Base-by-base conservation (phyloP, 169 alveolate genomes). In the Miamiensis avidus region DNA sequence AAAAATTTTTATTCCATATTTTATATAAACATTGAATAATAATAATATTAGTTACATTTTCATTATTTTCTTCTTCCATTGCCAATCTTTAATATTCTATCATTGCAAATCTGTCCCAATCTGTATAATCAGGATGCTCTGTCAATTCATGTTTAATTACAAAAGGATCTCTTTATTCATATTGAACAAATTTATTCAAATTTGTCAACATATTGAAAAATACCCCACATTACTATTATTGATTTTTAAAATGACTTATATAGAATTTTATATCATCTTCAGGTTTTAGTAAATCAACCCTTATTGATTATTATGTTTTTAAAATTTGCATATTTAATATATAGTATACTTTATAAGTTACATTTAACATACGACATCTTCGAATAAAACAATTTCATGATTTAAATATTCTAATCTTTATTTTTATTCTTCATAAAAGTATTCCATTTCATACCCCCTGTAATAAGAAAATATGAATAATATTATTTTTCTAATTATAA, bases 71-170 rank as follows among this genome's bases (percentile, higher is more conserved):
- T 81, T 96, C 98, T 85, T 95, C 98, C 97, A 93, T 92, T 29
- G 97, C 97, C 76, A 95, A 93, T 72, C 96, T 90, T 49, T 90
- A 90, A 88, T 94, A 96, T 84, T 96, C 98, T 31, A 89, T 85
- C 74, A 91, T 88, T 27, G 97, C 97, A 87, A 94, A 96, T 83
- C 96, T 87, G 84, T 96, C 98, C 98, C 98, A 96, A 75, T 96
- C 98, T 33, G 96, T 83, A 84, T 85, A 96, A 83, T 95, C 96
- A 16, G 97, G 96, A 84, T 91, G 93, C 81, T 94, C 97, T 72
- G 89, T 91, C 78, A 84, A 82, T 78, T 92, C 91, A 86, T 89
- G 93, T 84, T 93, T 92, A 11, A 92, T 82, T 30, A 89, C 81
- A 89, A 96, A 96, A 65, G 97, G 93, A 86, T 96, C 98, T 87